Evolutionary conservation across 495 filamentous ascomycete genomes (phyloP).

Genomic region (Corynascus novoguineensis): DNA sequence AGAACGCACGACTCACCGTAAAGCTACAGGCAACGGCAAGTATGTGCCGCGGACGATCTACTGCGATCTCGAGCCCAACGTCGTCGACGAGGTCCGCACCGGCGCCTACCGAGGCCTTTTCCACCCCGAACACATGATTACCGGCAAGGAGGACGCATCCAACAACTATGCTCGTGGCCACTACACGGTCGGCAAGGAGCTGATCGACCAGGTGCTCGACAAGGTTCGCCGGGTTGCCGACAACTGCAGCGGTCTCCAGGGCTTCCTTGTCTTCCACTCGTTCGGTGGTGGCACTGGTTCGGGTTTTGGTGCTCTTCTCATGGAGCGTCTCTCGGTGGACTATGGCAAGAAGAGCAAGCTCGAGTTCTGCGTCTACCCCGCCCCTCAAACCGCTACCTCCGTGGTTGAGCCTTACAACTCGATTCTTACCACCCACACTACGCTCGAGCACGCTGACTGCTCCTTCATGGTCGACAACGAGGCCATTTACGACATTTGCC

Average conservation of each 20-base stretch:
- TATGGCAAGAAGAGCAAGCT: slow-evolving; percentile 99
- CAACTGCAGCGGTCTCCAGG: slow-evolving; percentile 94
- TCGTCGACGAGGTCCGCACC: slow-evolving; percentile 98
- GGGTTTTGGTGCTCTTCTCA: slow-evolving; percentile 93
- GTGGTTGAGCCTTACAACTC: slow-evolving; percentile 99
- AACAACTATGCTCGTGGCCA: slow-evolving; percentile 99
- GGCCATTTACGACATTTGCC: slow-evolving; percentile 99
- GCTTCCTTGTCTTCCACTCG: slow-evolving; percentile 99
- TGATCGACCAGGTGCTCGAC: slow-evolving; percentile 95
- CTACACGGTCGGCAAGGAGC: slow-evolving; percentile 98
- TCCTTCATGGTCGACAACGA: slow-evolving; percentile 99
- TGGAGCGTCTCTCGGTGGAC: slow-evolving; percentile 96
- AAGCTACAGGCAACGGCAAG: slow-evolving; percentile 78
- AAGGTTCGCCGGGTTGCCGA: slow-evolving; percentile 93
- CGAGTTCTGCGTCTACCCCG: slow-evolving; percentile 98
- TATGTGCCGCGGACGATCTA: slow-evolving; percentile 99
- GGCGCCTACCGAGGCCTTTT: slow-evolving; percentile 93
- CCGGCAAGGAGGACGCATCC: slow-evolving; percentile 97
- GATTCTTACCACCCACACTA: slow-evolving; percentile 97
- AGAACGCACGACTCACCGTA: not conserved
- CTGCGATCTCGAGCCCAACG: slow-evolving; percentile 98
- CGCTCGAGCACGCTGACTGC: slow-evolving; percentile 98
- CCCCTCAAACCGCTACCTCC: slow-evolving; percentile 91
- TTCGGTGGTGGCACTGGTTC: slow-evolving; percentile 99
- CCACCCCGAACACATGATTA: slow-evolving; percentile 99